Percentiles rank a stretch among this genome's conserved stretches.
phyloP scores from a whole-genome alignment of 1,139 yeast species.

The Nadsonia commutata region DNA sequence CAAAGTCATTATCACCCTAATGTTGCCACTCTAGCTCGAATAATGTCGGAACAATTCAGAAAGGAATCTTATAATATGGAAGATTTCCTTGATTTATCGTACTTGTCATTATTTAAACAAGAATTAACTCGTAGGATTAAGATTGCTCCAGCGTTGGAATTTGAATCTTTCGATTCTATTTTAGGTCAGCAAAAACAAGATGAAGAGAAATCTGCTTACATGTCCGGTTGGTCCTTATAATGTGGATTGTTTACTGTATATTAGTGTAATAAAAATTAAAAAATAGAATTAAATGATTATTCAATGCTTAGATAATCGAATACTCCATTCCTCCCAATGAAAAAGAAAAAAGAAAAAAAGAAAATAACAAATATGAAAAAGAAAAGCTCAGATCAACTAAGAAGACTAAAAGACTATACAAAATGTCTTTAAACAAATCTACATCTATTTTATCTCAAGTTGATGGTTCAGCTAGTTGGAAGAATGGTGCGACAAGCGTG shows the following conservation, averaged over 20 bases:
- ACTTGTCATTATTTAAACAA: constrained; percentile 55
- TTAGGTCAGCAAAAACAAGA: neutral
- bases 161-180: constrained; percentile 36
- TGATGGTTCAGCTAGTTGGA: constrained; percentile 66
- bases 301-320: neutral
- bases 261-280: neutral
- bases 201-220: neutral
- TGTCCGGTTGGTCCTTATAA: neutral
- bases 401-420: neutral
- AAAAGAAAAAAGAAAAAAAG: neutral
- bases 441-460: constrained; percentile 33
- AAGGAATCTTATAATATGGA: constrained; percentile 81
- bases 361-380: neutral
- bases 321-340: no score
- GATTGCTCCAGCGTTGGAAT: constrained; percentile 65
- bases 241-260: neutral
- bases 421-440: neutral
- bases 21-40: constrained; percentile 80
- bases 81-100: constrained; percentile 89
- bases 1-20: constrained; percentile 92
- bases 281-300: no score
- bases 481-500: constrained; percentile 38
- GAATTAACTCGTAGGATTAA: constrained; percentile 60
- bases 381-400: neutral
- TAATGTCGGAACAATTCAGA: constrained; percentile 78